phyloP scores from a whole-genome alignment of 164 flowering plant species.

The Akebia trifoliata region DNA sequence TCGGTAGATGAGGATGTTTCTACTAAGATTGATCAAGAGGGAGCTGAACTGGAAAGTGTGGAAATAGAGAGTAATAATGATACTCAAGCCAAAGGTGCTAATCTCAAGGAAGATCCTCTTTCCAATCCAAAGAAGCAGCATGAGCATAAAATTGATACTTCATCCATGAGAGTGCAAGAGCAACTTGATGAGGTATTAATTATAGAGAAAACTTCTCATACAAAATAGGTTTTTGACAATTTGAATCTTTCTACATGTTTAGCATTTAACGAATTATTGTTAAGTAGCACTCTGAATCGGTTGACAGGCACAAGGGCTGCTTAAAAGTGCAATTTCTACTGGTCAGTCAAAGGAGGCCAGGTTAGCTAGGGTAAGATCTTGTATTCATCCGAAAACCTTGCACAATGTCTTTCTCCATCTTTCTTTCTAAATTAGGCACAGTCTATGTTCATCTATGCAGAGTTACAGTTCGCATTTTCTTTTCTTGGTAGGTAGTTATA shows the following conservation, averaged over 20 bases:
- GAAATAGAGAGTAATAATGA: slow-evolving; percentile 25
- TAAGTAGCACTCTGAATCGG: slow-evolving; percentile 33
- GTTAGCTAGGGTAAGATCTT: slow-evolving; percentile 76
- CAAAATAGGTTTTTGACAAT: background rate
- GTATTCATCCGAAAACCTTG: background rate
- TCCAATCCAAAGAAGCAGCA: slow-evolving; percentile 28
- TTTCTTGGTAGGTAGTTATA: too few relatives aligned
- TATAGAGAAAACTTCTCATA: background rate
- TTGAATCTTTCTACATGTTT: background rate
- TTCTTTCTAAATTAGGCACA: background rate
- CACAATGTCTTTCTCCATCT: background rate
- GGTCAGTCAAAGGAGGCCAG: slow-evolving; percentile 99
- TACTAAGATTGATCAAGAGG: slow-evolving; percentile 31
- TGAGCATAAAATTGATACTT: slow-evolving; percentile 31
- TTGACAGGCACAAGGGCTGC: slow-evolving; percentile 92
- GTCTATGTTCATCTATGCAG: too few relatives aligned
- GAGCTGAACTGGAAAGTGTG: slow-evolving; percentile 26
- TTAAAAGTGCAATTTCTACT: slow-evolving; percentile 65
- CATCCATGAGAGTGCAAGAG: slow-evolving; percentile 58
- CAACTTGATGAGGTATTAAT: slow-evolving; percentile 88
- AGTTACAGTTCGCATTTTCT: too few relatives aligned
- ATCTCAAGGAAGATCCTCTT: slow-evolving; percentile 33
- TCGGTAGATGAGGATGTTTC: slow-evolving; percentile 29
- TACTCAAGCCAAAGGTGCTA: slow-evolving; percentile 29
- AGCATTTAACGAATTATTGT: slow-evolving; percentile 15